Evolutionary conservation across 1,139 yeast species (phyloP).

Genomic region (Suhomyces yuchorum): DNA sequence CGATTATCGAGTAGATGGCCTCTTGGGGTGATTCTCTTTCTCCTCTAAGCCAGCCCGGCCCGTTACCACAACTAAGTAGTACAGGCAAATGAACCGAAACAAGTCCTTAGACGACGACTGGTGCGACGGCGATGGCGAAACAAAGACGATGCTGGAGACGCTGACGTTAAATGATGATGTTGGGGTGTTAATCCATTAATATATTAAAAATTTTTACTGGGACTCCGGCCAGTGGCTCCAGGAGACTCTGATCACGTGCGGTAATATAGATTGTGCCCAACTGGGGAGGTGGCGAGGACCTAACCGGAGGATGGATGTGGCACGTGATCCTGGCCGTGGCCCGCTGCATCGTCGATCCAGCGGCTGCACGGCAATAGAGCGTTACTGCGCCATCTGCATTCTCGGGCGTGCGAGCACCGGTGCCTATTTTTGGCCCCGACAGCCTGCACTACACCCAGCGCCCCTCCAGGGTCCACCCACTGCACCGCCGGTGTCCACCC

Average conservation of each 20-base stretch:
- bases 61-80: slow-evolving; percentile 13
- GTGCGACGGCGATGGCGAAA: slow-evolving; percentile 13
- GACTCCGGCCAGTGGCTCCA: slow-evolving; percentile 14
- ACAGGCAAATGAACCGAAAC: slow-evolving; percentile 15
- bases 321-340: slow-evolving; percentile 3
- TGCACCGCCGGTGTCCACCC: no score
- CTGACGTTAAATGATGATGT: slow-evolving; percentile 8
- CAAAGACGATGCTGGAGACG: slow-evolving; percentile 13
- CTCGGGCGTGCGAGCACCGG: neutral
- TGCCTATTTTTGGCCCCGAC: neutral
- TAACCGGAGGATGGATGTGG: neutral
- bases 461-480: no score
- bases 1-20: neutral
- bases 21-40: neutral
- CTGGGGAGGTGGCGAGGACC: neutral
- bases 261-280: neutral
- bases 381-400: neutral
- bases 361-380: slow-evolving; percentile 1
- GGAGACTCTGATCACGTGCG: slow-evolving; percentile 2
- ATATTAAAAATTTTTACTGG: slow-evolving; percentile 16
- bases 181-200: slow-evolving; percentile 6
- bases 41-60: slow-evolving; percentile 13
- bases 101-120: slow-evolving; percentile 15
- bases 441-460: neutral
- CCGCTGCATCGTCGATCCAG: neutral